A percentile compares a stretch with the other conserved stretches of the same genome.
phyloP scores from a whole-genome alignment of 306 rosid genomes.

The Fagus sylvatica region DNA sequence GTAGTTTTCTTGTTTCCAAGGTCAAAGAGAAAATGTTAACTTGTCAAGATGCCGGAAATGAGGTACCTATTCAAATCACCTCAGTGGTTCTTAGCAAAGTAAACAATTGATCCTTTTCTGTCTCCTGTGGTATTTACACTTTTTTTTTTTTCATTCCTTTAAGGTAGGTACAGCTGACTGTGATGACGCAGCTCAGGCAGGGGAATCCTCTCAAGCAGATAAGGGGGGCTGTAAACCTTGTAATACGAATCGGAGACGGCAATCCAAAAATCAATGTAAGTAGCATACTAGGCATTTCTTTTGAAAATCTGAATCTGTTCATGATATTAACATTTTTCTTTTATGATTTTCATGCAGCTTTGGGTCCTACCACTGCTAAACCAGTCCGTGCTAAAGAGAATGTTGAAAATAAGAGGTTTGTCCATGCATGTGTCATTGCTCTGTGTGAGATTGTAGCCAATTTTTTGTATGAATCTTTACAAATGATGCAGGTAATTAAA shows the following conservation, averaged over 20 bases:
- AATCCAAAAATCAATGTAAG: conserved; percentile 56
- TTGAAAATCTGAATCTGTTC: not conserved
- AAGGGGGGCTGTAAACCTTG: conserved; percentile 19
- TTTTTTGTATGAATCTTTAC: conserved; percentile 2
- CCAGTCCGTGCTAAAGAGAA: conserved; percentile 34
- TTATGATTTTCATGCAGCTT: conserved; percentile 51
- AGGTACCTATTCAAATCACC: conserved; percentile 33
- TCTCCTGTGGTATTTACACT: conserved; percentile 7
- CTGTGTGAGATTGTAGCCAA: not conserved
- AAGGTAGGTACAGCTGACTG: conserved; percentile 38
- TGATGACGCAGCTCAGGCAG: conserved; percentile 36
- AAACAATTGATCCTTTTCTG: conserved; percentile 13
- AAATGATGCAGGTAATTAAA: not conserved
- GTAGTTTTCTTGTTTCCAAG: conserved; percentile 29
- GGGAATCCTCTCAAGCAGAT: conserved; percentile 37
- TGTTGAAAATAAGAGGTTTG: conserved; percentile 56
- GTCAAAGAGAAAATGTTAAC: conserved; percentile 32
- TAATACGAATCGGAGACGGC: conserved; percentile 41
- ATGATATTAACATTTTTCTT: conserved; percentile 19
- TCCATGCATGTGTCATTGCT: conserved; percentile 24
- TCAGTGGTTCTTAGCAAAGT: not conserved
- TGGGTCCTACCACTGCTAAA: conserved; percentile 41
- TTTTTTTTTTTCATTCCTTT: conserved; percentile 17
- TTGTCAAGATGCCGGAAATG: conserved; percentile 30
- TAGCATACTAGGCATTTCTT: conserved; percentile 20